Evolutionary conservation across 2,329 filamentous ascomycete genomes (phyloP).

Genomic region (Ophiocordyceps polyrhachis-furcata): DNA sequence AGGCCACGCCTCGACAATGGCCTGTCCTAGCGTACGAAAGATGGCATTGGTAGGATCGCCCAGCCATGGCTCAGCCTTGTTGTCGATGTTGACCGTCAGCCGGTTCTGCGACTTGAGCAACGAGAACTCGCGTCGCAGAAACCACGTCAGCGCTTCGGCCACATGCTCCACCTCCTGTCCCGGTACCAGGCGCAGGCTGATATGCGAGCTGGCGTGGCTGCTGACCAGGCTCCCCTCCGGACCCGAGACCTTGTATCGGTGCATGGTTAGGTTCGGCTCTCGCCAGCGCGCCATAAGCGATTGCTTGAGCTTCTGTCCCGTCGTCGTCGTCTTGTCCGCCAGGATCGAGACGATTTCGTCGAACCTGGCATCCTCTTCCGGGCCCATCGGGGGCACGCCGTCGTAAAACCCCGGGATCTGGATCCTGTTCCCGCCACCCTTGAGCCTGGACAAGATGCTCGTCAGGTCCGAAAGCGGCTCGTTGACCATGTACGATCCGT

Average conservation of each 20-base stretch:
- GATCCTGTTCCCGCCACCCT: conserved; percentile 62
- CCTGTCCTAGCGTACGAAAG: conserved; percentile 72
- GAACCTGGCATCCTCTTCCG: conserved; percentile 63
- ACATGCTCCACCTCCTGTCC: conserved; percentile 78
- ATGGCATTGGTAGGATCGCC: conserved; percentile 82
- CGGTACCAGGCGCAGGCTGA: conserved; percentile 82
- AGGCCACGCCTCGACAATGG: conserved; percentile 72
- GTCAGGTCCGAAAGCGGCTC: conserved; percentile 88
- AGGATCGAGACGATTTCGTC: conserved; percentile 67
- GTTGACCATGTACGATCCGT: conserved; percentile 75
- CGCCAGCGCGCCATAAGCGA: conserved; percentile 90
- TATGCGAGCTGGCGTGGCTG: conserved; percentile 66
- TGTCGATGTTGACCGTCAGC: conserved; percentile 69
- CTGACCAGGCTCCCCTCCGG: conserved; percentile 87
- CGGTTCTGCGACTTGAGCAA: conserved; percentile 63
- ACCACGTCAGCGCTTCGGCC: conserved; percentile 44
- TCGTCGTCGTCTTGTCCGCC: conserved; percentile 46
- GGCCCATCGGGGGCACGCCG: conserved; percentile 54
- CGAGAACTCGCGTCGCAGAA: conserved; percentile 52
- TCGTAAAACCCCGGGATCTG: conserved; percentile 83
- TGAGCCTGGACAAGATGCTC: conserved; percentile 61
- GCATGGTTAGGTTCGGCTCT: conserved; percentile 84
- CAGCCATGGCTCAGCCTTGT: conserved; percentile 90
- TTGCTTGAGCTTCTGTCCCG: conserved; percentile 53
- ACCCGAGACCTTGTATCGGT: conserved; percentile 81